These are phyloP conservation scores for Hortiboletus rubellus DNA, from an alignment of 1,284 basidiomycete species.

Conservation along the genomic window DNA sequence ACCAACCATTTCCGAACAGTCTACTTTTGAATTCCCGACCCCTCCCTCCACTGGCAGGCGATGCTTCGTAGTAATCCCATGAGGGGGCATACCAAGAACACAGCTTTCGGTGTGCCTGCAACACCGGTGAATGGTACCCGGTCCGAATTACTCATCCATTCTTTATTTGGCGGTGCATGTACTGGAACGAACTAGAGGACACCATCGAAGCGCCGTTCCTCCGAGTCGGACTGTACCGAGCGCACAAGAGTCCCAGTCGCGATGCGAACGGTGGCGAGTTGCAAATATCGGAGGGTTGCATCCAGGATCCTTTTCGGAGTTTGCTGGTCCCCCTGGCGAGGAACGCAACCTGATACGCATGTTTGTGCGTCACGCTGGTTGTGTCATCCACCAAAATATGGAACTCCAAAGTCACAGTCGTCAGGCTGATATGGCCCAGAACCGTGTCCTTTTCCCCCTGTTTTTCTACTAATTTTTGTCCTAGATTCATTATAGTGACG, in stretches of 20 bases:
- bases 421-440: not conserved
- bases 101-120: constrained; percentile 20
- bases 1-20: too few relatives aligned
- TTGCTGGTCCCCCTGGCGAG: not conserved
- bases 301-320: not conserved
- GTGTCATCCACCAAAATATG: not conserved
- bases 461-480: not conserved
- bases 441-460: not conserved
- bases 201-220: not conserved
- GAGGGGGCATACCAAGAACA: constrained; percentile 4
- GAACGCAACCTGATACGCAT: not conserved
- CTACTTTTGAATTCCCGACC: not conserved
- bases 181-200: not conserved
- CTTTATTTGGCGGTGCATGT: not conserved
- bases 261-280: not conserved
- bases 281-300: not conserved
- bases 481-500: not conserved
- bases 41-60: not conserved
- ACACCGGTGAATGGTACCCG: not conserved
- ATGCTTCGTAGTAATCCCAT: not conserved
- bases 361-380: not conserved
- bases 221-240: not conserved
- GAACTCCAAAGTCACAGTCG: not conserved
- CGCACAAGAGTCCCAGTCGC: not conserved
- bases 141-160: constrained; percentile 1